Evolutionary conservation across 73 alveolate species (phyloP), one percentile per base, ranked within the genome.

Genomic region (Paramecium caudatum): DNA sequence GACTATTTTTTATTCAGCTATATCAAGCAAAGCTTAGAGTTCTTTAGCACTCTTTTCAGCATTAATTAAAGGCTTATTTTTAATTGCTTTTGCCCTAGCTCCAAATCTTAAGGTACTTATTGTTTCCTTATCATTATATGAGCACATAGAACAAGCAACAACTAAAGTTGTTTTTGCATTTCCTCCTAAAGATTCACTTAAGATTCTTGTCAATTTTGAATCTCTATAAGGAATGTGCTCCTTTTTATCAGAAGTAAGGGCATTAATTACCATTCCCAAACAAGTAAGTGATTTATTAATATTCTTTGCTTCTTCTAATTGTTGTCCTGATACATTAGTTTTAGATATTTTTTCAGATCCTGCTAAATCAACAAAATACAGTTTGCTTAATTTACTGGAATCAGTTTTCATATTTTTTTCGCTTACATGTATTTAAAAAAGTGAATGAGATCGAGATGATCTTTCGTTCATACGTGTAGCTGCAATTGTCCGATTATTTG

Each of bases 391-490:
- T 83, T 97, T 98, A 41, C 98, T 80, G 2, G 98, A 91, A 36
- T 94, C 99, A 21, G 98, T 97, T 82, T 91, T 15, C 12, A 92
- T 68, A 84, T 97, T 96, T 88, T 98, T 97, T 91, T 96, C 95
- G 88, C 90, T 94, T 61, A 98, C 96, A 13, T 96, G 93, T 0
- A 96, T 93, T 34, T 94, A 90, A 91, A 98, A 98, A 41, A 98
- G 48, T 9, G 98, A 94, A 94, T 98, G 99, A 8, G 98, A 92
- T 82, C 99, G 80, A 3, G 99, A 96, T 5, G 98, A 93, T 82
- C 95, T 96, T 46, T 95, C 98, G 83, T 98, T 98, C 99, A 98
- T 97, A 91, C 99, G 92, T 0, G 99, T 98, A 0, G 99, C 99
- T 15, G 99, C 99, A 23, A 98, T 95, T 6, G 99, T 92, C 69